Percentiles rank a stretch among this genome's conserved stretches.
Conservation (phyloP, 139 green algal genomes). For the Asterochloris erici region DNA sequence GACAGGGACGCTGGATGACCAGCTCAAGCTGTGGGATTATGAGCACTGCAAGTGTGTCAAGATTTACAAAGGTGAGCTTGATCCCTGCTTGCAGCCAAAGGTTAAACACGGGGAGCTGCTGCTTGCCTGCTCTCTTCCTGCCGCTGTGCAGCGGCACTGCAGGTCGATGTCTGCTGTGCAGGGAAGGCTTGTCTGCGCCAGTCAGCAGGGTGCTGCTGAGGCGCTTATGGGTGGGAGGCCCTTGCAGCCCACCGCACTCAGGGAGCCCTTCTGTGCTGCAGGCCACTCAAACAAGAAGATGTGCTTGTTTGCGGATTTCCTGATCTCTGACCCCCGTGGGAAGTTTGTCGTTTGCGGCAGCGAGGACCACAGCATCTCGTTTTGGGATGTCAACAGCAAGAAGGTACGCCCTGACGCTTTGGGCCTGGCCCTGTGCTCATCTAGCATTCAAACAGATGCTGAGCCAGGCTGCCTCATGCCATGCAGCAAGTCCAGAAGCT, state of each 20-base stretch:
- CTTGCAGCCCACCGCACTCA: too few species aligned
- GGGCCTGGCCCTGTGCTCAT: neutral
- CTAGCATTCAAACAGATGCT: neutral
- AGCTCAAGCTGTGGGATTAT: slow-evolving; percentile 72
- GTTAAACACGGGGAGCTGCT: neutral
- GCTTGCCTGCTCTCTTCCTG: neutral
- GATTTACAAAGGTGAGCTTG: slow-evolving; percentile 22
- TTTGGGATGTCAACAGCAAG: slow-evolving; percentile 79
- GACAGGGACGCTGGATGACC: slow-evolving; percentile 53
- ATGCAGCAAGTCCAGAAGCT: slow-evolving; percentile 40
- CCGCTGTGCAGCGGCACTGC: neutral
- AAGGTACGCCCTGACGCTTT: slow-evolving; percentile 18
- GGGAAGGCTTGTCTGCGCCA: too few species aligned
- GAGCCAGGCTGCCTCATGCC: slow-evolving; percentile 4
- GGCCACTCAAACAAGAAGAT: slow-evolving; percentile 58
- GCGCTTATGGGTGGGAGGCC: too few species aligned
- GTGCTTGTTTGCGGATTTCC: slow-evolving; percentile 47
- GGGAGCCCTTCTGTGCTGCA: slow-evolving; percentile 10
- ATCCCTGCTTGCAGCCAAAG: slow-evolving; percentile 2
- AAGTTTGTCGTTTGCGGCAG: slow-evolving; percentile 74
- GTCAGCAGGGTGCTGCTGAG: too few species aligned
- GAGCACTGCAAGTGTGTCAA: slow-evolving; percentile 44
- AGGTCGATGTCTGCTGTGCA: too few species aligned
- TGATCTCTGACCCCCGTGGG: slow-evolving; percentile 12
- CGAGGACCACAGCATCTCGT: slow-evolving; percentile 74